Percentiles rank a stretch among this genome's conserved stretches.
Evolutionary conservation across 2,329 filamentous ascomycete genomes (phyloP).

Genomic region (Talaromyces amestolkiae): DNA sequence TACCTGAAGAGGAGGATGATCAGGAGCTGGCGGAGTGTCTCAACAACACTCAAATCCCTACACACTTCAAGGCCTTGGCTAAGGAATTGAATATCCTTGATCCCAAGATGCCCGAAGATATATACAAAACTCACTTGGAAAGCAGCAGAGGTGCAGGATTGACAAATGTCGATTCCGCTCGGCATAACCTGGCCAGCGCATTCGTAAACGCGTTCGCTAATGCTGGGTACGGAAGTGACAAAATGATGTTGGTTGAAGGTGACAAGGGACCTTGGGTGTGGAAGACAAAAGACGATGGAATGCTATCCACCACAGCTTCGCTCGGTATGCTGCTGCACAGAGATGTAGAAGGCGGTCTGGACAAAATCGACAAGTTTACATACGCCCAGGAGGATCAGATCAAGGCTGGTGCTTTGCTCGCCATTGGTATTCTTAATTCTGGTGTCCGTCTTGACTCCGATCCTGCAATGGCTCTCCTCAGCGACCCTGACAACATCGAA

Average conservation of each 20-base stretch:
- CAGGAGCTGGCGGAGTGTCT: conserved; percentile 76
- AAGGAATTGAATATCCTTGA: conserved; percentile 97
- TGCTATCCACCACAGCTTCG: conserved; percentile 94
- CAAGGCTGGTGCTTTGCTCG: conserved; percentile 85
- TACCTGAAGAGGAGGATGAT: conserved; percentile 64
- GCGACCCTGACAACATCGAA: conserved; percentile 74
- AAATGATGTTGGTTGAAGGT: conserved; percentile 91
- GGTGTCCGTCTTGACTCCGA: conserved; percentile 87
- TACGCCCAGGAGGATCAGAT: conserved; percentile 80
- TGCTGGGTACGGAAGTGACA: conserved; percentile 90
- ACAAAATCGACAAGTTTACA: conserved; percentile 93
- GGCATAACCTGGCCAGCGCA: conserved; percentile 90
- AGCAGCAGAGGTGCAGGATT: conserved; percentile 88
- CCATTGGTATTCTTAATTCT: conserved; percentile 93
- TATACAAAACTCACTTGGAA: conserved; percentile 98
- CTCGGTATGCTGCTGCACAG: conserved; percentile 87
- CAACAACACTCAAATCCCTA: conserved; percentile 81
- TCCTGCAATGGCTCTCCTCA: conserved; percentile 81
- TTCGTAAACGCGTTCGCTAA: conserved; percentile 98
- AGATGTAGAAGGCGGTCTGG: conserved; percentile 88
- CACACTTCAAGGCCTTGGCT: conserved; percentile 88
- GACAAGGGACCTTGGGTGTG: conserved; percentile 94
- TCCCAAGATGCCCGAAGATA: conserved; percentile 94
- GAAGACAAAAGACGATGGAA: conserved; percentile 98
- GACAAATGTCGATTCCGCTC: conserved; percentile 91